Percentiles rank a stretch among this genome's conserved stretches.
These are phyloP conservation scores for Neonectria magnoliae DNA, from an alignment of 2,329 filamentous ascomycete species.

Conservation along the genomic window DNA sequence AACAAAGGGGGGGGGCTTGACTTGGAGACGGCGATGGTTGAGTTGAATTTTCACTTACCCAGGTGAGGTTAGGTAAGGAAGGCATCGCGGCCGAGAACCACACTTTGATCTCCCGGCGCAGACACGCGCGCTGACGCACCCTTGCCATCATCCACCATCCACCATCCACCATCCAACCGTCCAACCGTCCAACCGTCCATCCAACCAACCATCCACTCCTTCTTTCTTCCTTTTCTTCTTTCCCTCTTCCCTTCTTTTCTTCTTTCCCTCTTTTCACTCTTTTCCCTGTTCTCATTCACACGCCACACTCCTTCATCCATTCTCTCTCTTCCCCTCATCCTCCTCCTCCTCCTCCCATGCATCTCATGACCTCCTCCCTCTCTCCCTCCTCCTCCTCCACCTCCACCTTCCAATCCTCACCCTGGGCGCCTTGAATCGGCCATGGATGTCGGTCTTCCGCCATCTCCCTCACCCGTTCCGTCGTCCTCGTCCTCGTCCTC, in stretches of 20 bases:
- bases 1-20: too few species aligned
- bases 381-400: background rate
- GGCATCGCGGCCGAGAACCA: background rate
- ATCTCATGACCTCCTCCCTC: background rate
- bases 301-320: slow-evolving; percentile 12
- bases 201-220: background rate
- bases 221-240: slow-evolving; percentile 21
- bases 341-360: background rate
- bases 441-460: slow-evolving; percentile 3
- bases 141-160: background rate
- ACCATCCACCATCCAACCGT: background rate
- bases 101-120: background rate
- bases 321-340: slow-evolving; percentile 12
- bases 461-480: background rate
- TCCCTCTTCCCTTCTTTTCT: slow-evolving; percentile 10
- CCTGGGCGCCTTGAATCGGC: background rate
- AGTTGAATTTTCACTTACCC: too few species aligned
- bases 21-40: too few species aligned
- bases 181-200: background rate
- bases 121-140: background rate
- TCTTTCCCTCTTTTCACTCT: background rate
- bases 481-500: background rate
- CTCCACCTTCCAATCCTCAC: background rate
- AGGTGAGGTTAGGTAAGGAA: too few species aligned
- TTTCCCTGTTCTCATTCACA: slow-evolving; percentile 1